Base-by-base conservation (phyloP, 2,329 filamentous ascomycete genomes). In the Hypoxylon sp. region DNA sequence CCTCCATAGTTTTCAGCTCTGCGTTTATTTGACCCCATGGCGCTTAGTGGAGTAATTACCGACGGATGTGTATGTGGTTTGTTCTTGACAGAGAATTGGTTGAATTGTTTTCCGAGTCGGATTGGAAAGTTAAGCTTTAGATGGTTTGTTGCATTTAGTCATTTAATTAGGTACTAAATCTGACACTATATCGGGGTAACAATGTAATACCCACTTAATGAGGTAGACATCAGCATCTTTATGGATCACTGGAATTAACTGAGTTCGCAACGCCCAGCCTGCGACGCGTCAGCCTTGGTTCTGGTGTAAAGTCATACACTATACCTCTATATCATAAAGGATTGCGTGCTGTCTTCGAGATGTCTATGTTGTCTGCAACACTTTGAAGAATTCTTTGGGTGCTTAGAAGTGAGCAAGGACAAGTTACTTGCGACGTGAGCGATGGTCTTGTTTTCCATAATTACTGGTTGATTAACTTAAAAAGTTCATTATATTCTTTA, bases 21-120 rank as follows among this genome's bases (percentile, higher is more conserved):
- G 39, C 77, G 75, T 66, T 79, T 79, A 2, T 77, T 78, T 1
- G 73, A 52, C 13, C 31, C 47, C 69, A 71, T 71, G 19, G 22
- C 14, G 22, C n/a, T 24, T 24, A 19, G 6, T 4, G 2, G 11
- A 26, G 31, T 46, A 1, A 39, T n/a, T 22, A 9, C 8, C 17
- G 24, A 46, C 10, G 19, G 37, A 31, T 26, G 24, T 17, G 26
- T 5, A n/a, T 37, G 29, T n/a, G 24, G 14, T 51, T 33, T 47
- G 4, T 51, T 60, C 17, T 14, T 24, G 33, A 29, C n/a, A 9
- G 24, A 10, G 37, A 42, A 35, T 24, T 39, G 14, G 39, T 19
- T n/a, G 37, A 19, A 19, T 11, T 46, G 13, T 5, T 14, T 6
- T 31, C 17, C 2, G 47, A 29, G 10, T 46, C 14, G 3, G 8